These are phyloP conservation scores for Tylopilus rubrobrunneus DNA, from an alignment of 768 basidiomycete species.

Conservation along the genomic window DNA sequence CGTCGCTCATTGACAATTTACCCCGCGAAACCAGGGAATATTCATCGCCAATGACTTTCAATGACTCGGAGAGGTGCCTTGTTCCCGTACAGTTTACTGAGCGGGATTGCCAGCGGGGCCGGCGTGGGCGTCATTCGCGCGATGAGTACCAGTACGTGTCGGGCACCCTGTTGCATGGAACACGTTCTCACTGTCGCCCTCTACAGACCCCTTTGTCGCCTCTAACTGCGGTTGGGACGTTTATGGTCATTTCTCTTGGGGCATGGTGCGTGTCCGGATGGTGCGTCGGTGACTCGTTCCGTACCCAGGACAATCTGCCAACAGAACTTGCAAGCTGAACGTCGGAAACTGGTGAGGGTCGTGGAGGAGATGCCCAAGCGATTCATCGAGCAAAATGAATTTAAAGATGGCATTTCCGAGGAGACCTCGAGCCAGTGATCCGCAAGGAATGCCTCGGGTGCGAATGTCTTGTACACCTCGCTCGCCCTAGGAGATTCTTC, in stretches of 20 bases:
- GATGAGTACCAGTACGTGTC: conserved; percentile 54
- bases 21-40: conserved; percentile 42
- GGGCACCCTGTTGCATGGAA: background rate
- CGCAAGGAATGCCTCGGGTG: background rate
- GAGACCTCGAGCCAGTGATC: background rate
- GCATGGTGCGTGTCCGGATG: conserved; percentile 53
- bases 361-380: conserved; percentile 61
- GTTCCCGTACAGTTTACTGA: conserved; percentile 70
- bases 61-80: conserved; percentile 68
- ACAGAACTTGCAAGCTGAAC: conserved; percentile 49
- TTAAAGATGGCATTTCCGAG: conserved; percentile 26
- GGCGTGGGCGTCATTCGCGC: conserved; percentile 76
- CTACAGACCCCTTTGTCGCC: conserved; percentile 53
- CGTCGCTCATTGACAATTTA: conserved; percentile 2
- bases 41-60: conserved; percentile 49
- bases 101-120: conserved; percentile 75
- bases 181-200: conserved; percentile 5
- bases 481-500: conserved; percentile 38
- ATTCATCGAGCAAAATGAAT: conserved; percentile 41
- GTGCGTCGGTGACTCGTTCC: conserved; percentile 5
- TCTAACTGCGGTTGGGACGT: conserved; percentile 76
- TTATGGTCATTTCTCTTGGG: conserved; percentile 59
- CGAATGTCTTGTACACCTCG: background rate
- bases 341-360: conserved; percentile 49
- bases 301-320: conserved; percentile 60